Evolutionary conservation across 2,329 filamentous ascomycete species (phyloP).

Genomic region (Fusarium sp.): DNA sequence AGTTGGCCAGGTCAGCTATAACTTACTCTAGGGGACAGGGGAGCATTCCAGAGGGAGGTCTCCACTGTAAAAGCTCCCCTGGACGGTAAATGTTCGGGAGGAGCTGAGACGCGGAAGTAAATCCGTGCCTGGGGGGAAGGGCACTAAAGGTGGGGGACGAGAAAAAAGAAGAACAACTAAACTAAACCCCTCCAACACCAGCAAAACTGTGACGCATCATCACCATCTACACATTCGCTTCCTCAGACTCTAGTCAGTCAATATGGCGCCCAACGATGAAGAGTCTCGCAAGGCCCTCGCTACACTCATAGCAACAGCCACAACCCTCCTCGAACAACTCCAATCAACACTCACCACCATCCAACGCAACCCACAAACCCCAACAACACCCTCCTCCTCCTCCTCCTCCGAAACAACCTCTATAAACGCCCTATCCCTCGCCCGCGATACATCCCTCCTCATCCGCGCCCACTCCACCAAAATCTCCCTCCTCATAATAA

Average conservation of each 20-base stretch:
- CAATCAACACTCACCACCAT: slow-evolving; percentile 54
- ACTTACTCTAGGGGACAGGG: background rate
- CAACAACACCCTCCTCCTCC: slow-evolving; percentile 14
- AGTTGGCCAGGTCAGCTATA: slow-evolving; percentile 39
- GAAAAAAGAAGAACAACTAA: slow-evolving; percentile 22
- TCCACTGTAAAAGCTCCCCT: slow-evolving; percentile 38
- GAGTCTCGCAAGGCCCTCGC: slow-evolving; percentile 51
- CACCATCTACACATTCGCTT: background rate
- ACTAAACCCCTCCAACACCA: slow-evolving; percentile 40
- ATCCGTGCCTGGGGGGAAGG: background rate
- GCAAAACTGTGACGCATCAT: slow-evolving; percentile 8
- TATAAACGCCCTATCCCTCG: slow-evolving; percentile 71
- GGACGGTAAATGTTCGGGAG: slow-evolving; percentile 34
- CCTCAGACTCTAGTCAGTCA: background rate
- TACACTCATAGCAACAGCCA: slow-evolving; percentile 49
- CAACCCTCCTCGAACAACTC: slow-evolving; percentile 53
- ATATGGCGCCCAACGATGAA: slow-evolving; percentile 39
- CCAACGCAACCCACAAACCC: slow-evolving; percentile 41
- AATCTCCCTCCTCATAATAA: slow-evolving; percentile 85
- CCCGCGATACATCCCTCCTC: slow-evolving; percentile 75
- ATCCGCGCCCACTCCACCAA: slow-evolving; percentile 88
- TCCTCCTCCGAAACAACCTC: slow-evolving; percentile 28
- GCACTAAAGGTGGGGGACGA: slow-evolving; percentile 35
- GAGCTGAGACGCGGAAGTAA: slow-evolving; percentile 7
- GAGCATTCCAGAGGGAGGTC: slow-evolving; percentile 28